A percentile compares a stretch with the other conserved stretches of the same genome.
These are phyloP conservation scores for Myriosclerotinia scirpicola DNA, from an alignment of 2,329 filamentous ascomycete species.

Conservation along the genomic window DNA sequence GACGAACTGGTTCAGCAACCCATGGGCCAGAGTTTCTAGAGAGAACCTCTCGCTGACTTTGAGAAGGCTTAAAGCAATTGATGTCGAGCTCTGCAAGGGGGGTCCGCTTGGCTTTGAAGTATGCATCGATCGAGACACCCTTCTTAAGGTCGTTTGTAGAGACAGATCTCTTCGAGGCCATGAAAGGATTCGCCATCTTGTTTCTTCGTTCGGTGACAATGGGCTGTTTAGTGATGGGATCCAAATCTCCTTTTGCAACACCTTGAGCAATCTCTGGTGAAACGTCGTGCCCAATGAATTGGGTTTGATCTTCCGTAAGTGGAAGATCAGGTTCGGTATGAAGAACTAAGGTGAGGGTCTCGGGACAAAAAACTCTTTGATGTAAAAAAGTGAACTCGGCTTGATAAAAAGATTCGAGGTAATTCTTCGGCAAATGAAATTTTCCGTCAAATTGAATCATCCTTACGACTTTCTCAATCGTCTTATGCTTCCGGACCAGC, in stretches of 20 bases:
- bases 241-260: slow-evolving; percentile 78
- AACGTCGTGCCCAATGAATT: slow-evolving; percentile 76
- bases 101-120: slow-evolving; percentile 63
- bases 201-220: slow-evolving; percentile 35
- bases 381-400: slow-evolving; percentile 92
- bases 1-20: slow-evolving; percentile 50
- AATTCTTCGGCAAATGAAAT: slow-evolving; percentile 74
- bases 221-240: slow-evolving; percentile 82
- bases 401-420: slow-evolving; percentile 76
- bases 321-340: slow-evolving; percentile 66
- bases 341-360: slow-evolving; percentile 67
- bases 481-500: slow-evolving; percentile 86
- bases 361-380: slow-evolving; percentile 90
- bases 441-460: slow-evolving; percentile 90
- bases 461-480: slow-evolving; percentile 75
- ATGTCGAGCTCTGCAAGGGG: slow-evolving; percentile 67
- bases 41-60: slow-evolving; percentile 60
- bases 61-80: slow-evolving; percentile 65
- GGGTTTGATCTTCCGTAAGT: slow-evolving; percentile 67
- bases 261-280: slow-evolving; percentile 67
- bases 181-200: slow-evolving; percentile 30
- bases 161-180: slow-evolving; percentile 28
- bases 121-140: slow-evolving; percentile 60
- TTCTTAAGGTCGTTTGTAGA: slow-evolving; percentile 55
- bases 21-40: slow-evolving; percentile 55